These are phyloP conservation scores for Colletotrichum destructivum DNA, from an alignment of 2,329 filamentous ascomycete genomes.

Conservation along the genomic window DNA sequence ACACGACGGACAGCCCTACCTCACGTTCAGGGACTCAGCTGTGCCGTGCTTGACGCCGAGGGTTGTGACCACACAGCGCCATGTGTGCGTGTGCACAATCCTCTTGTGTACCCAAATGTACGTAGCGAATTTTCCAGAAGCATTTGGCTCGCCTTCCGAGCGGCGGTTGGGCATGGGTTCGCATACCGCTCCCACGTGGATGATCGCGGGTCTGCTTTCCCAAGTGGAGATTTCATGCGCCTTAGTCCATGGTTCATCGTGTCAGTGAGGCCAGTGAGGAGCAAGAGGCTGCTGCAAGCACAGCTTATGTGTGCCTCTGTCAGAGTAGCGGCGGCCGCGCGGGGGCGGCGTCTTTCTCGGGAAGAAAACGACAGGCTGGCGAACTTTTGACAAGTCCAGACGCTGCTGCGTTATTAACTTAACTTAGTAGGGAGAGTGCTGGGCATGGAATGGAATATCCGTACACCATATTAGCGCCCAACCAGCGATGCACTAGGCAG, in stretches of 20 bases:
- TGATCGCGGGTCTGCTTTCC: constrained; percentile 35
- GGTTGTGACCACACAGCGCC: constrained; percentile 8
- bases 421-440: no score
- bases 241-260: constrained; percentile 31
- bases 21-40: constrained; percentile 16
- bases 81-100: not conserved
- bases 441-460: no score
- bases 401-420: not conserved
- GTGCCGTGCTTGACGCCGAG: not conserved
- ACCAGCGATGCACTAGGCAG: no score
- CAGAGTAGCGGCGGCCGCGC: constrained; percentile 10
- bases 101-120: not conserved
- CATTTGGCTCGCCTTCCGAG: constrained; percentile 30
- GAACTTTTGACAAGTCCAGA: constrained; percentile 34
- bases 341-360: constrained; percentile 34
- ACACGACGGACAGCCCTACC: constrained; percentile 36
- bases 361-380: constrained; percentile 12
- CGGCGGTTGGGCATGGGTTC: constrained; percentile 33
- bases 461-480: no score
- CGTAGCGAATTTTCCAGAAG: constrained; percentile 39
- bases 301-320: not conserved
- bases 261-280: constrained; percentile 5
- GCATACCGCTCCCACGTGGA: constrained; percentile 42
- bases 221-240: constrained; percentile 36
- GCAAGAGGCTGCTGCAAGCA: not conserved